Conservation (phyloP, 2,329 filamentous ascomycete species). For the Hypoxylon sp. region DNA sequence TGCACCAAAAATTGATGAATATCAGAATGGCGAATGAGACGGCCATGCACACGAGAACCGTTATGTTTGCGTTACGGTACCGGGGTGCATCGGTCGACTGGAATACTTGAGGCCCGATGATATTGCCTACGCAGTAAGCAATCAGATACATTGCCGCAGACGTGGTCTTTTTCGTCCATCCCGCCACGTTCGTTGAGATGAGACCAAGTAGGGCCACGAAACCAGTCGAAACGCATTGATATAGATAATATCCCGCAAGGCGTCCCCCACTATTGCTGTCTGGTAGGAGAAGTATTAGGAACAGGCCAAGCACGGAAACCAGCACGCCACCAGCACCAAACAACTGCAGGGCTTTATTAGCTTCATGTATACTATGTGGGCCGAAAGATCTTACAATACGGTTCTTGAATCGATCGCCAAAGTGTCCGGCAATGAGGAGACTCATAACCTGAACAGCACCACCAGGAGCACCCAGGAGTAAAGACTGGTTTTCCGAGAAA, state of each 20-base stretch:
- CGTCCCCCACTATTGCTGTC: constrained; percentile 70
- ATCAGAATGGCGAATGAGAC: constrained; percentile 67
- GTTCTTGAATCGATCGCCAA: constrained; percentile 70
- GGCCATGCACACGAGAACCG: constrained; percentile 72
- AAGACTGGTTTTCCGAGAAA: constrained; percentile 72
- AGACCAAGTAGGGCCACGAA: constrained; percentile 76
- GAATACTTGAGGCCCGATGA: constrained; percentile 69
- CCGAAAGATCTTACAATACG: constrained; percentile 60
- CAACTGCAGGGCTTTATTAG: constrained; percentile 54
- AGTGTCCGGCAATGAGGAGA: constrained; percentile 64
- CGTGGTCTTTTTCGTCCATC: constrained; percentile 72
- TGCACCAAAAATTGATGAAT: constrained; percentile 76
- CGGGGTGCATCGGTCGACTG: constrained; percentile 68
- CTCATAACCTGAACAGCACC: constrained; percentile 75
- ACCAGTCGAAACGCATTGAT: constrained; percentile 70
- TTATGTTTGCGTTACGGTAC: constrained; percentile 75
- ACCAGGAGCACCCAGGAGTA: constrained; percentile 76
- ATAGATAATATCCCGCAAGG: constrained; percentile 76
- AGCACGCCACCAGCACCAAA: constrained; percentile 67
- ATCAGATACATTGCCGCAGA: constrained; percentile 69
- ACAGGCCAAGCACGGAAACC: constrained; percentile 70
- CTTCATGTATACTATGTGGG: constrained; percentile 1
- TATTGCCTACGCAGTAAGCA: constrained; percentile 67
- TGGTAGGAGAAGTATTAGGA: constrained; percentile 75
- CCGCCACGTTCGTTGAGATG: constrained; percentile 73